Evolutionary conservation across 129 eudicot species (phyloP), one percentile per base, ranked within the genome.

Genomic region (Pulicaria dysenterica): DNA sequence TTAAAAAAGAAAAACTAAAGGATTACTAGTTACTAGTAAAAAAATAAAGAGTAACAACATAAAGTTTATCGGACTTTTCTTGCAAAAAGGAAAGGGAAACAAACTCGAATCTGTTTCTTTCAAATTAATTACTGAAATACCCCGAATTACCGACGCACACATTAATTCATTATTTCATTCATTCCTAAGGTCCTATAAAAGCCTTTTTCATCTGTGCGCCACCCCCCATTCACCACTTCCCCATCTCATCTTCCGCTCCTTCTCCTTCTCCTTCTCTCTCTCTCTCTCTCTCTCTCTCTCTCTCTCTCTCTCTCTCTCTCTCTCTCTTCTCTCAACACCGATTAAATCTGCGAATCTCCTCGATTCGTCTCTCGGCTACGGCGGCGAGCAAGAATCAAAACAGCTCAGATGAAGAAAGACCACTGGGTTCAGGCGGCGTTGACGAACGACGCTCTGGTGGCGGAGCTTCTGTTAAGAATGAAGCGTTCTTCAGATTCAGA

Each of bases 351-450:
- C 34, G 40, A 58, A 9, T 13, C 53, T 64, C 53, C 51, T 38
- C 76, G 31, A 58, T 38, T 12, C 37, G 39, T 45, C 74, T 37
- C 13, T 37, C 34, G 42, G 47, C 34, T 15, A 0, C 44, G 11
- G 19, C 16, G 55, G 59, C 46, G 5, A 46, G 7, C 60, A 61
- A 10, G 13, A 13, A 51, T 9, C 40, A 36, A 36, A 48, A 43
- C n/a, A 48, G 9, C 13, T 57, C 69, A 42, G 79, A 85, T 80
- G 81, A 76, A 48, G 78, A 77, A 63, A 34, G 88, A 85, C 74
- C 46, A 63, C 5, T 88, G 95, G 91, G 14, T 77, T 0, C 14
- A 42, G 15, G 64, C 79, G 50, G 91, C 95, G 36, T 61, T 78
- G 0, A 62, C 31, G 2, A 78, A 88, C 74, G 85, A 83, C 12